phyloP scores from a whole-genome alignment of 257 asterid genomes.

The Hygrophila difformis region DNA sequence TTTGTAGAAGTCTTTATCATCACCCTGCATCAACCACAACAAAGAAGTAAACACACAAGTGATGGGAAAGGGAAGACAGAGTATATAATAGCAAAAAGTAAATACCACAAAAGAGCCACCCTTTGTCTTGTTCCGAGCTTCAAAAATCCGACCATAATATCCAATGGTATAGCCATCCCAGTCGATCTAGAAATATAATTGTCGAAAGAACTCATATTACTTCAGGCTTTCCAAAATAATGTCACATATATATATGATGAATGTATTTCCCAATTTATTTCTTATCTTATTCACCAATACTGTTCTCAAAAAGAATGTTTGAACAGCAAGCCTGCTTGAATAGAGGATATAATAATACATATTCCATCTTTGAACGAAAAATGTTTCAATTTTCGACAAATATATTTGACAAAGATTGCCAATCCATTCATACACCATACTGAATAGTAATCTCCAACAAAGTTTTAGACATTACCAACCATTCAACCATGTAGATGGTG shows the following conservation, averaged over 20 bases:
- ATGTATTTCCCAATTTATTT: background rate
- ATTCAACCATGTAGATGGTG: constrained; percentile 9
- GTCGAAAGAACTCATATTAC: constrained; percentile 12
- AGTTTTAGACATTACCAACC: background rate
- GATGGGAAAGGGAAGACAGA: constrained; percentile 3
- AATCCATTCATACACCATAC: too few relatives aligned
- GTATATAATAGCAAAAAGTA: constrained; percentile 8
- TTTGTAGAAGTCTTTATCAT: constrained; percentile 81
- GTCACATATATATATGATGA: constrained; percentile 8
- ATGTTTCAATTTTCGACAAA: too few relatives aligned
- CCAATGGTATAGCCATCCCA: constrained; percentile 99
- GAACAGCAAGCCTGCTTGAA: too few relatives aligned
- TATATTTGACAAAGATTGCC: too few relatives aligned
- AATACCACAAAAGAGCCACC: constrained; percentile 94
- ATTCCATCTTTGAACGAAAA: too few relatives aligned
- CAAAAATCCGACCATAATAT: constrained; percentile 95
- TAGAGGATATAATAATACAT: too few relatives aligned
- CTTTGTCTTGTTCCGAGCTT: constrained; percentile 97
- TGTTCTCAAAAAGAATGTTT: background rate
- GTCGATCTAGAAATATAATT: constrained; percentile 52
- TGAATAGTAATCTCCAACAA: too few relatives aligned
- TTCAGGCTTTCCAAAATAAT: background rate
- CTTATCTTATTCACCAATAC: constrained; percentile 3
- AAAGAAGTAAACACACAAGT: constrained; percentile 14
- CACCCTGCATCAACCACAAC: constrained; percentile 57